Base-by-base conservation (phyloP, 352 stramenopile genomes). In the Peronospora tabacina region DNA sequence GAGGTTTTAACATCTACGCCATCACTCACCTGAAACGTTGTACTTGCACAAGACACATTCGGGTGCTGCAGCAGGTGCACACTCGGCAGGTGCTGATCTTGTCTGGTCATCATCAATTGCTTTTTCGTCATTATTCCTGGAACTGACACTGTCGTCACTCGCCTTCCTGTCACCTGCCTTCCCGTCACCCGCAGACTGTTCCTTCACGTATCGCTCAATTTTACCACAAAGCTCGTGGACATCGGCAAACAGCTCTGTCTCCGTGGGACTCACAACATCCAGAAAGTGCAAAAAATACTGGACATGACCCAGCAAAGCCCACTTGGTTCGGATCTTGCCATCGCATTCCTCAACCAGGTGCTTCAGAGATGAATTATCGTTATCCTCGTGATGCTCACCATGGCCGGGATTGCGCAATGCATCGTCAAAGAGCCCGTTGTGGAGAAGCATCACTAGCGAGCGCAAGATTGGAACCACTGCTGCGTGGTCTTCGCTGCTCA, bases 401-500 rank as follows among this genome's bases (percentile, higher is more conserved):
- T 22, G 49, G n/a, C 37, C 20, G n/a, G 47, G 38, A 26, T 62
- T 33, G 38, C 29, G 32, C 10, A 84, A 48, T 17, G 61, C 68
- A 16, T 71, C 72, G 10, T 68, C 55, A 44, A 90, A 90, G 11
- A 84, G 58, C 3, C 76, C 75, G 29, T 81, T 84, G 11, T 54
- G 48, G 0, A 88, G 50, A 16, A 88, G 24, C 28, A 64, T 41
- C 0, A 85, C 75, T 7, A 88, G 38, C 6, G 76, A 85, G 3
- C 61, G 66, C 16, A 90, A 62, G 4, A 90, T 57, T 4, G 69
- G 68, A 7, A 87, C 52, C 1, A 80, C 75, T 1, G 79, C 76
- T 0, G 49, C 52, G 47, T 91, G 80, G 49, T 91, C 80, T 75
- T 91, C 80, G 28, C 80, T 91, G 55, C 66, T 91, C 80, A 91